phyloP scores from a whole-genome alignment of 225 moss, liverwort and hornwort genomes.

The Physcomitrellopsis africana region DNA sequence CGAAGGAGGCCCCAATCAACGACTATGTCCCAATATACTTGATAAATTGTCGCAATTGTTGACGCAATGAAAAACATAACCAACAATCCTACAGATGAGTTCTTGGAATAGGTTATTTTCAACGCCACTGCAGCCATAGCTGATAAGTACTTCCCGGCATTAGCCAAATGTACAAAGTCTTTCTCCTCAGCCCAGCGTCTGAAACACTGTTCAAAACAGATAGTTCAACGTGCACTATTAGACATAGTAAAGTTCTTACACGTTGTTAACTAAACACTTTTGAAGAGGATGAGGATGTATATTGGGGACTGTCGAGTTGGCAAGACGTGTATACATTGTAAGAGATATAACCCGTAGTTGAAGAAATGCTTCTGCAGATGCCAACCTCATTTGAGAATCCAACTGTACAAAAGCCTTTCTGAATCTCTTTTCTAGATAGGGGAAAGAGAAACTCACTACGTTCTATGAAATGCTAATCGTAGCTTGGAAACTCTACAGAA shows the following conservation, averaged over 20 bases:
- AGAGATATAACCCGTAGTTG: no score
- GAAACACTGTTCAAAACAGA: constrained; percentile 47
- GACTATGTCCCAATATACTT: constrained; percentile 58
- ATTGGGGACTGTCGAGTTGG: no score
- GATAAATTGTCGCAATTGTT: constrained; percentile 49
- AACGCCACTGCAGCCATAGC: constrained; percentile 57
- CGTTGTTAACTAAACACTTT: neutral
- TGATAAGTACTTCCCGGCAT: constrained; percentile 56
- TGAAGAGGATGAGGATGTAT: neutral
- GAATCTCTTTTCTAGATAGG: neutral
- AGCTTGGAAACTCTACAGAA: neutral
- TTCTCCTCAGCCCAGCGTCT: constrained; percentile 55
- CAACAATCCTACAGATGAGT: constrained; percentile 37
- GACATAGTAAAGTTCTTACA: neutral
- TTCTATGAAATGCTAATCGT: constrained; percentile 4
- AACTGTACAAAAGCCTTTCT: neutral
- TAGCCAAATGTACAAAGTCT: constrained; percentile 44
- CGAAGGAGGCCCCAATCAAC: constrained; percentile 67
- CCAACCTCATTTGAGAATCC: neutral
- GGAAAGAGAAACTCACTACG: neutral
- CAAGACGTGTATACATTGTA: neutral
- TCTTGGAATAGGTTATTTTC: constrained; percentile 44
- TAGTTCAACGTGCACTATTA: neutral
- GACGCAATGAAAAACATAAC: constrained; percentile 50
- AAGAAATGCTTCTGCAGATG: no score